Evolutionary conservation across 345 rosid species (phyloP), one percentile per base, ranked within the genome.

Genomic region (Populus deltoides): DNA sequence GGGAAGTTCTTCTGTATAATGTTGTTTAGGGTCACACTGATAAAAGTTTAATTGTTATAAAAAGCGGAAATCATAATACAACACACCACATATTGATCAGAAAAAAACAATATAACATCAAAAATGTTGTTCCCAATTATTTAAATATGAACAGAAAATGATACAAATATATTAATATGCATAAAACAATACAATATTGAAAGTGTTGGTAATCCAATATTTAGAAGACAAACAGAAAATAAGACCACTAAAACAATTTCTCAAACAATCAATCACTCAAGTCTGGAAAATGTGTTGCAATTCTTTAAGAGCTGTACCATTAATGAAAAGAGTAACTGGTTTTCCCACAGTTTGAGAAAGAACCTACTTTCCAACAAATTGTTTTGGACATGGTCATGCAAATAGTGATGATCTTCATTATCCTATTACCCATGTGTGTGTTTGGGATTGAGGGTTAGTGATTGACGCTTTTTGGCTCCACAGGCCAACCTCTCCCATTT

Each of bases 1-100:
- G 98, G 97, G 71, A 96, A 93, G 90, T 81, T 91, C 77, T 85
- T 96, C 73, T 93, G 90, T 83, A 96, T 91, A 71, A 96, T 89
- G 88, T 89, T 92, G 87, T 92, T 92, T 71, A 96, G 85, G 2
- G 92, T 93, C 85, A 95, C 99, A 85, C 99, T 95, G 87, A 62
- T 68, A 70, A 77, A 66, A 63, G 22, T 78, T 79, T 77, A 84
- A 68, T 77, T 66, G 25, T 80, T 27, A 66, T 16, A 68, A 25
- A 38, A 25, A 6, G 29, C 47, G 62, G 59, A 72, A 74, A 63
- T 45, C 22, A 22, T 74, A 47, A 75, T 47, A 77, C 18, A 75
- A 45, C 45, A 31, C 9, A 18, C 45, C 36, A 27, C 25, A 57
- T 31, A 22, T 53, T 24, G 49, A 47, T 17, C 38, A 35, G 18